A percentile compares a stretch with the other conserved stretches of the same genome.
These are phyloP conservation scores for Aspergillus coremiiformis DNA, from an alignment of 495 filamentous ascomycete species.

Conservation along the genomic window DNA sequence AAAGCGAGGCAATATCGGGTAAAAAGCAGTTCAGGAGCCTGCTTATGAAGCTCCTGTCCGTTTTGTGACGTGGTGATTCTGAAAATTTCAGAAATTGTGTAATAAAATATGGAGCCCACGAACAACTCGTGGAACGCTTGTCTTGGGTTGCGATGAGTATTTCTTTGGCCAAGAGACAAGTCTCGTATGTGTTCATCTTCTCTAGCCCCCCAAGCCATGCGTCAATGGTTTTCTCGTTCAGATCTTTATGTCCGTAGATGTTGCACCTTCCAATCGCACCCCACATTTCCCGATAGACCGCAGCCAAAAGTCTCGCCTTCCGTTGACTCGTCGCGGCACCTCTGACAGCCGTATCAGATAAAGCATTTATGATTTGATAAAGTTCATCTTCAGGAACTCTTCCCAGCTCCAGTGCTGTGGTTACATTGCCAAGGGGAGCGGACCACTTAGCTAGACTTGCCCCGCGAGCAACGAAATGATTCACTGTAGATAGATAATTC, in stretches of 20 bases:
- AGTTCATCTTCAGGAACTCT: constrained; percentile 32
- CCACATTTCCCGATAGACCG: constrained; percentile 31
- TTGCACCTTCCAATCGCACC: constrained; percentile 33
- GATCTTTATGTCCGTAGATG: constrained; percentile 28
- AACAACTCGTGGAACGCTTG: constrained; percentile 3
- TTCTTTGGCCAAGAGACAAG: constrained; percentile 25
- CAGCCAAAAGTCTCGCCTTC: constrained; percentile 6
- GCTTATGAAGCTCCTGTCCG: constrained; percentile 5
- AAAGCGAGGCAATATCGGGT: constrained; percentile 18
- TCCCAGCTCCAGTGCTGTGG: constrained; percentile 34
- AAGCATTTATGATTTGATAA: constrained; percentile 19
- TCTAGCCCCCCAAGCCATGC: constrained; percentile 28
- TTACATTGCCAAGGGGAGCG: constrained; percentile 23
- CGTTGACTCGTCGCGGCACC: background rate
- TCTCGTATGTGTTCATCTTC: constrained; percentile 1
- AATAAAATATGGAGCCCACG: constrained; percentile 27
- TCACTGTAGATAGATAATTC: constrained; percentile 29
- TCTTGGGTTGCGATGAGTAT: constrained; percentile 26
- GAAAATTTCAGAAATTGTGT: constrained; percentile 19
- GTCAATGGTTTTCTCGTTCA: constrained; percentile 23
- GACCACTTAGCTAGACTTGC: constrained; percentile 6
- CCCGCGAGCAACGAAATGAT: constrained; percentile 15
- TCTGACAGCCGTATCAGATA: constrained; percentile 10
- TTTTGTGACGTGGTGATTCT: constrained; percentile 1
- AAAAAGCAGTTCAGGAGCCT: constrained; percentile 19